A percentile compares a stretch with the other conserved stretches of the same genome.
Conservation (phyloP, 768 basidiomycete genomes). For the Leucocoprinus sp. region DNA sequence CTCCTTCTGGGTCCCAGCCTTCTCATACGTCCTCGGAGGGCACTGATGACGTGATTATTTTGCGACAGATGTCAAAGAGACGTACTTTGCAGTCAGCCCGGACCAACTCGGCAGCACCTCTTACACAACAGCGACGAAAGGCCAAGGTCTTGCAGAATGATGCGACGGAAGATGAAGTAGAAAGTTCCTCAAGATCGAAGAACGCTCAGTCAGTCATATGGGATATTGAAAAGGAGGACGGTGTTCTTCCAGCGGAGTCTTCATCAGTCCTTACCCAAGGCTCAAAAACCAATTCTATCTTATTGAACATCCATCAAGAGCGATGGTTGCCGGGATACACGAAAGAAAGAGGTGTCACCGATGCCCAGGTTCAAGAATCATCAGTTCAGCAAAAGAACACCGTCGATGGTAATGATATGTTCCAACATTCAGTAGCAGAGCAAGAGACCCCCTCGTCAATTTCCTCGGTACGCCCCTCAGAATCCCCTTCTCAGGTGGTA, state of each 20-base stretch:
- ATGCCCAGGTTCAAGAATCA: not conserved
- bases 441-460: not conserved
- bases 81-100: not conserved
- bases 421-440: not conserved
- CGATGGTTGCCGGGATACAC: not conserved
- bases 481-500: conserved; percentile 4
- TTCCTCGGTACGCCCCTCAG: conserved; percentile 4
- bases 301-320: conserved; percentile 8
- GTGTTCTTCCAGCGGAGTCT: conserved; percentile 6
- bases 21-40: not conserved
- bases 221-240: conserved; percentile 23
- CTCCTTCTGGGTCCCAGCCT: conserved; percentile 10
- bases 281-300: conserved; percentile 11
- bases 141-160: not conserved
- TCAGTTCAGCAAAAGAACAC: not conserved
- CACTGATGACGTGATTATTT: not conserved
- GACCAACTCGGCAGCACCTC: not conserved
- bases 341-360: not conserved
- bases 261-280: conserved; percentile 4
- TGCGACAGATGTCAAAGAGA: not conserved
- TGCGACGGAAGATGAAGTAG: too few relatives aligned
- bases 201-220: conserved; percentile 19
- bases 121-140: not conserved
- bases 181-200: not conserved
- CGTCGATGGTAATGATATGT: too few relatives aligned